Evolutionary conservation across 352 stramenopile species (phyloP), one percentile per base, ranked within the genome.

Genomic region (Globisporangium takayamanum): DNA sequence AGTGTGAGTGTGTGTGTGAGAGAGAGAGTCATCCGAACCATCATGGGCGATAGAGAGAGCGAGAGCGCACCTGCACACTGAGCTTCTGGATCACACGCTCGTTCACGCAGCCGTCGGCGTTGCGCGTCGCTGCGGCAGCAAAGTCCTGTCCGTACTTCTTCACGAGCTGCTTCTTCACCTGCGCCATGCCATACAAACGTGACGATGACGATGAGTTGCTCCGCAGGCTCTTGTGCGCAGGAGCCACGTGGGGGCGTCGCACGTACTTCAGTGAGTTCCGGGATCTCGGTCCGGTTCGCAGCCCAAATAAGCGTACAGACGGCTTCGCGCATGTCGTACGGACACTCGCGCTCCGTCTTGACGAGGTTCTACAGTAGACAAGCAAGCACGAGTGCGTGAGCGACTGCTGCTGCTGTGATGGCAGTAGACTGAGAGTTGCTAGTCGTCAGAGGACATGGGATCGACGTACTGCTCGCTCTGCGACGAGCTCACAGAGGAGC

Each of bases 281-380:
- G 87, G 68, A 98, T 97, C 57, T 98, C 93, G 3, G 74, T 96
- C 53, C 78, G 76, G 56, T 81, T 90, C 3, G 87, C 77, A 3
- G 92, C 89, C 85, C 93, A 99, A 37, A 99, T 97, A 18, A 99
- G 68, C 28, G 94, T 98, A 44, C 83, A 96, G 26, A 98, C 80
- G 7, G 84, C 88, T 59, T 96, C 89, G 5, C 89, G 70, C 69
- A 99, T 89, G 74, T 99, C 96, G 45, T 89, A 88, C 26, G 94
- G 96, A 63, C 94, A 98, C 53, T 96, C 77, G 33, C 92, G 89
- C 55, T 92, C 88, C 1, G 78, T 88, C 55, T 96, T 84, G 63
- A 99, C 85, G 3, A 98, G 67, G 54, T 91, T 94, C 68, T 93
- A 59, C 39, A 53, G 2, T 11, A 42, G 5, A 41, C 12, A 18